Conservation (phyloP, 140 eudicot species). For the Bidens hawaiensis region DNA sequence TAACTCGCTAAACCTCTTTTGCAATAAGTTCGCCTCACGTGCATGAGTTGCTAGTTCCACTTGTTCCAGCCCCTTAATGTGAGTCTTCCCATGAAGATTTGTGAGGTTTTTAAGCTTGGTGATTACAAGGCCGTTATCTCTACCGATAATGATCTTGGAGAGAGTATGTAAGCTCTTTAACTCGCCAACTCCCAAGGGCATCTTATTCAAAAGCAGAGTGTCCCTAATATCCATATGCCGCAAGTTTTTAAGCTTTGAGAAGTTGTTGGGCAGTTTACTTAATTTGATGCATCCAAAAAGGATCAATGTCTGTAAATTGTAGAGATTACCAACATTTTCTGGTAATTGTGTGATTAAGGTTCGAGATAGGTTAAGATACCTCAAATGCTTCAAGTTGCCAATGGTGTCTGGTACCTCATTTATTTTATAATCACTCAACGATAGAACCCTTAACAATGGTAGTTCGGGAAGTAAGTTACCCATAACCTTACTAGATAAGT, state of each 20-base stretch:
- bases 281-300: too few species aligned
- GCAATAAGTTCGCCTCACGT: neutral
- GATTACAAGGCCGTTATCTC: too few species aligned
- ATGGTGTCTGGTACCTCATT: constrained; percentile 23
- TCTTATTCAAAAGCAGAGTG: neutral
- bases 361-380: constrained; percentile 26
- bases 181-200: constrained; percentile 15
- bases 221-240: constrained; percentile 24
- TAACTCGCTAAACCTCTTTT: too few species aligned
- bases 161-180: too few species aligned
- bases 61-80: neutral
- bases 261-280: neutral
- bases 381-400: constrained; percentile 25
- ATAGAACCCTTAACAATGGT: too few species aligned
- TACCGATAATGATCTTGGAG: too few species aligned
- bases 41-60: neutral
- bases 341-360: constrained; percentile 20
- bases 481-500: neutral
- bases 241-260: constrained; percentile 1
- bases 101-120: too few species aligned
- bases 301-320: too few species aligned
- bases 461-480: neutral
- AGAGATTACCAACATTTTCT: neutral
- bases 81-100: neutral
- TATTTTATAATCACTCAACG: constrained; percentile 16